Base-by-base conservation (phyloP, 257 asterid species). In the Penstemon barbatus region DNA sequence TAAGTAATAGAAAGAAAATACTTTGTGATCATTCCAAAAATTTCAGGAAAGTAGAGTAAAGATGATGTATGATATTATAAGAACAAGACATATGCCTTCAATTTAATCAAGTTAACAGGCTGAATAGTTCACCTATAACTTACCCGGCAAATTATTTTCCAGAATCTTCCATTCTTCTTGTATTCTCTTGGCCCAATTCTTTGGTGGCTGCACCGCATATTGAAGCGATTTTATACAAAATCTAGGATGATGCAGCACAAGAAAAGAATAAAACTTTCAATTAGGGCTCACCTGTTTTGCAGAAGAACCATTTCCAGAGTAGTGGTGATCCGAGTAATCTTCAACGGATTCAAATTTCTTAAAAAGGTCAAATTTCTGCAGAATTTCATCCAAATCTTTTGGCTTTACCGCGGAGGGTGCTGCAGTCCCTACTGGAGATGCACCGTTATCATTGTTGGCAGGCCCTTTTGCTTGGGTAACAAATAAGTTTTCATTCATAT, bases 161-260 rank as follows among this genome's bases (percentile, higher is more conserved):
- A 92, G 92, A 58, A 86, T 86, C 86, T 77, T 88, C 98, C 97
- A 92, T 68, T 90, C 98, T 18, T 86, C 95, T 81, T 92, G 97
- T 70, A 92, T 88, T 88, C 74, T 92, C 86, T 87, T 92, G 46
- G 92, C 82, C 96, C 96, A 92, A 61, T 69, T 73, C 84, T 82
- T 92, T 55, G 88, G 75, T 53, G 86, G 86, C 91, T 89, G 82
- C 62, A 74, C 39, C 57, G 77, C 40, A 61, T 60, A 69, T 63
- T 43, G 53, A 55, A 72, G 37, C 40, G 37, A 57, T 45, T 70
- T 38, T 60, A 40, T 40, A 58, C n/a, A 19, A 61, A 36, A 42
- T 41, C 11, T 59, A 25, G 19, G 15, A 70, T 41, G 61, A 42
- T 13, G 19, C 52, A 54, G 11, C 33, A 68, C 70, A 46, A 45